These are phyloP conservation scores for Sugiyamaella novakii DNA, from an alignment of 1,139 yeast species.

Conservation along the genomic window DNA sequence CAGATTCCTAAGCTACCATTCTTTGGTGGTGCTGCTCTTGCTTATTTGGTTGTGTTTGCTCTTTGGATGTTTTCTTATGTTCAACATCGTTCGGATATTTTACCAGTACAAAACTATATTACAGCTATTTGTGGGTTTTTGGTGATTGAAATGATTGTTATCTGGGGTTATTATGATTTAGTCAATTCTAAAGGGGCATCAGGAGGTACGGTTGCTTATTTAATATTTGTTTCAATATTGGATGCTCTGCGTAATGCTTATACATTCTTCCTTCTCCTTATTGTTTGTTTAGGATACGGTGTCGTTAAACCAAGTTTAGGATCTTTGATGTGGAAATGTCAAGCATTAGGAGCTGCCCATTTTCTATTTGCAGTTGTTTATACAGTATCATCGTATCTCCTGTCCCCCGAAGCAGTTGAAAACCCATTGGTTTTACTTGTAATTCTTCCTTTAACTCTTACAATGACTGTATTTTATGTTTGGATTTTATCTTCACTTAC, in stretches of 20 bases:
- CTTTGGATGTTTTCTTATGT: conserved; percentile 84
- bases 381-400: conserved; percentile 67
- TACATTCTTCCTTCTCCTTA: conserved; percentile 81
- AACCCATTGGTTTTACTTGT: conserved; percentile 51
- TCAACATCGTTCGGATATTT: conserved; percentile 81
- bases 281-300: conserved; percentile 91
- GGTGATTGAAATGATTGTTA: conserved; percentile 79
- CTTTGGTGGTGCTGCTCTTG: conserved; percentile 81
- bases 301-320: conserved; percentile 84
- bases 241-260: conserved; percentile 83
- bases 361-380: conserved; percentile 69
- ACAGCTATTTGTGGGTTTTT: conserved; percentile 82
- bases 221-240: conserved; percentile 74
- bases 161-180: conserved; percentile 90
- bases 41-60: conserved; percentile 78
- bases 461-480: conserved; percentile 73
- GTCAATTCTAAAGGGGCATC: conserved; percentile 64
- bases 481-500: conserved; percentile 73
- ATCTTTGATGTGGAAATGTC: conserved; percentile 75
- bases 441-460: conserved; percentile 68
- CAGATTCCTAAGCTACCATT: conserved; percentile 90
- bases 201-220: conserved; percentile 70
- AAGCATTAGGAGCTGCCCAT: conserved; percentile 72
- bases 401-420: conserved; percentile 50
- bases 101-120: conserved; percentile 88